Conservation (phyloP, 805 yeast species). For the Priceomyces melissophilus region DNA sequence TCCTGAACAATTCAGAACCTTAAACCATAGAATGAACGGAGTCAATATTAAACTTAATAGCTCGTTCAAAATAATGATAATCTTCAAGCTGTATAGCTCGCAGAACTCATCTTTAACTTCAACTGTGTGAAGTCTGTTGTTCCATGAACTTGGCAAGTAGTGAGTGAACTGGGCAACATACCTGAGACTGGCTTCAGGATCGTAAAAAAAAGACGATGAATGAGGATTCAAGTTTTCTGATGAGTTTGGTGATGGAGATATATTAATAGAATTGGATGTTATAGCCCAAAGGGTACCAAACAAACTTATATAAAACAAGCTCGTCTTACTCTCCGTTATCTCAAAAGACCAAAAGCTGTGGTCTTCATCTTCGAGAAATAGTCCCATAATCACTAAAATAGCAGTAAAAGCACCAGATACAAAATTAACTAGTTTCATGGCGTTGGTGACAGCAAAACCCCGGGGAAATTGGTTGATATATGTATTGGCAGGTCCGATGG, state of each 20-base stretch:
- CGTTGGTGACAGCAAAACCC: conserved; percentile 44
- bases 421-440: conserved; percentile 46
- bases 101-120: conserved; percentile 83
- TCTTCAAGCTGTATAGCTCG: conserved; percentile 67
- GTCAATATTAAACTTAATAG: conserved; percentile 76
- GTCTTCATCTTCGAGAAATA: conserved; percentile 79
- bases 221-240: conserved; percentile 22
- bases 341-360: conserved; percentile 83
- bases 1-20: conserved; percentile 69
- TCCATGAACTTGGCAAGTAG: conserved; percentile 85
- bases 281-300: conserved; percentile 89
- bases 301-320: conserved; percentile 81
- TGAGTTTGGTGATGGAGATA: conserved; percentile 12
- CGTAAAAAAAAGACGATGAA: conserved; percentile 56
- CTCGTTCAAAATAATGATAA: conserved; percentile 71
- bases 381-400: conserved; percentile 60
- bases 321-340: conserved; percentile 74
- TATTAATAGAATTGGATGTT: conserved; percentile 58
- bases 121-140: conserved; percentile 77
- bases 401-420: conserved; percentile 88
- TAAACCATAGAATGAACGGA: conserved; percentile 87
- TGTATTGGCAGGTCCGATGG: conserved; percentile 74
- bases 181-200: conserved; percentile 83
- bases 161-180: conserved; percentile 87
- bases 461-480: conserved; percentile 92